Evolutionary conservation across 129 eudicot genomes (phyloP).

Genomic region (Saussurea involucrata): DNA sequence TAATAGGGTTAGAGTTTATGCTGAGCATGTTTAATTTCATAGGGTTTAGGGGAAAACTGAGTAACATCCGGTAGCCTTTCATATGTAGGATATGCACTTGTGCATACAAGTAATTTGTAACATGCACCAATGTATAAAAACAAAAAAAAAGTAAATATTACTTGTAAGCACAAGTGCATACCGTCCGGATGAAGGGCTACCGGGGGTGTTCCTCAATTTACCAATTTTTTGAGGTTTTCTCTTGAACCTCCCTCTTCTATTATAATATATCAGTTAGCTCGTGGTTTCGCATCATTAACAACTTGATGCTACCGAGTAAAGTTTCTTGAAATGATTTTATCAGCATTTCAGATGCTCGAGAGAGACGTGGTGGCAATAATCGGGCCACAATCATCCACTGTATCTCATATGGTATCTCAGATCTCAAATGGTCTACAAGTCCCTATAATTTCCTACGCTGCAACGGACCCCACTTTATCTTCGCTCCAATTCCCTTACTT

Average conservation of each 20-base stretch:
- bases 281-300: not conserved
- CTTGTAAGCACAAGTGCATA: too few relatives aligned
- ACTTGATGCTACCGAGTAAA: conserved; percentile 15
- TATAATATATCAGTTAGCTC: not conserved
- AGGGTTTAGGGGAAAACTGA: too few relatives aligned
- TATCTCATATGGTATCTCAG: conserved; percentile 59
- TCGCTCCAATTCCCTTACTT: conserved; percentile 65
- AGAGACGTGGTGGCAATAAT: conserved; percentile 58
- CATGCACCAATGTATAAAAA: too few relatives aligned
- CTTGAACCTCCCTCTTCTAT: not conserved
- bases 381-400: conserved; percentile 68
- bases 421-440: conserved; percentile 56
- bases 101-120: too few relatives aligned
- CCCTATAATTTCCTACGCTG: conserved; percentile 55
- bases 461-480: conserved; percentile 63
- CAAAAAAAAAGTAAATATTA: too few relatives aligned
- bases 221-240: too few relatives aligned
- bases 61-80: too few relatives aligned
- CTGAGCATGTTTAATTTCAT: not conserved
- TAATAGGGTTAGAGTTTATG: not conserved
- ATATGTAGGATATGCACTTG: too few relatives aligned
- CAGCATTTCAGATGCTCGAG: conserved; percentile 68
- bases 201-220: too few relatives aligned
- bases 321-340: conserved; percentile 27
- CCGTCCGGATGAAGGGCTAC: too few relatives aligned